Evolutionary conservation across 495 filamentous ascomycete genomes (phyloP), one percentile per base, ranked within the genome.

Genomic region (Xylaria intraflava): DNA sequence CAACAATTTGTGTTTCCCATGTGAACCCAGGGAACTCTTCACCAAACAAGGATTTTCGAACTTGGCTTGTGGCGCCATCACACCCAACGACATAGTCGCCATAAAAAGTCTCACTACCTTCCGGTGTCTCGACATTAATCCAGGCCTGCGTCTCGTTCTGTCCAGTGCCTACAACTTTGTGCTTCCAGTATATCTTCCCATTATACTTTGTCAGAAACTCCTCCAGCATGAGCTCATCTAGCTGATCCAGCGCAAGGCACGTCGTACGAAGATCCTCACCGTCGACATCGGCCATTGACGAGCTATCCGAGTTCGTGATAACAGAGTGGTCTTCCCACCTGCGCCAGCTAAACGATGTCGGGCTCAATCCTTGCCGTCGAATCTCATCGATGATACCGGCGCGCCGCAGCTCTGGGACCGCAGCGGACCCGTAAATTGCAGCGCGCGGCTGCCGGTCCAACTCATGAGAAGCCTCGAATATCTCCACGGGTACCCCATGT

Each of bases 21-120:
- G 82, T 85, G 54, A 80, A 77, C 0, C 81, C 82, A 0, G 78
- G 78, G 57, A 76, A 84, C 31, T 77, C 68, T n/a, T 78, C 69
- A 5, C 81, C 80, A 64, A 84, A 85, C 11, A 85, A 53, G 1
- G 72, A 70, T 51, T 70, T 72, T 23, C 80, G 67, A 10, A 84
- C 72, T 3, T 67, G 68, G 56, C 79, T 83, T 38, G 71, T 77
- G 0, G 79, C 82, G 6, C 81, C 81, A 62, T 85, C 81, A 55
- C 78, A 81, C 0, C 81, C 82, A 17, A 81, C 57, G 2, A 85
- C 54, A 55, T 79, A 85, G 61, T 83, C 80, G 24, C 69, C 79
- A 33, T 70, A 69, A n/a, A 77, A 46, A 43, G 62, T 62, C 56
- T 66, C 65, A 30, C 43, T 52, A 0, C 76, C 76, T 9, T 67